Evolutionary conservation across 257 asterid species (phyloP).

Genomic region (Solanum piurae): DNA sequence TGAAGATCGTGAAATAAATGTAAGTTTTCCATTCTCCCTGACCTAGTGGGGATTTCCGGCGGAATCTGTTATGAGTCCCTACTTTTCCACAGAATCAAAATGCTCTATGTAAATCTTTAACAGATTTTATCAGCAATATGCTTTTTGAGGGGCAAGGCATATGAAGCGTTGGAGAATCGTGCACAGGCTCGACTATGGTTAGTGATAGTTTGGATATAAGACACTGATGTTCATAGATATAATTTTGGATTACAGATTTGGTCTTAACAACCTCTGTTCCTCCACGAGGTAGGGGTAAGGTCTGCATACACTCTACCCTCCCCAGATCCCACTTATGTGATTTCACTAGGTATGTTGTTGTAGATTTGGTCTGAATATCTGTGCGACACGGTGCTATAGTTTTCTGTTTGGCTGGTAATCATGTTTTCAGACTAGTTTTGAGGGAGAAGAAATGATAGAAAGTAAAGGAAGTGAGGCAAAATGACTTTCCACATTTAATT

Average conservation of each 20-base stretch:
- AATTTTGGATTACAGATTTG: not conserved
- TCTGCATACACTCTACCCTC: not conserved
- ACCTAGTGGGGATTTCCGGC: not conserved
- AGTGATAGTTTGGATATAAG: slow-evolving; percentile 9
- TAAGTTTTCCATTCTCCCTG: slow-evolving; percentile 20
- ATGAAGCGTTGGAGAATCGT: slow-evolving; percentile 91
- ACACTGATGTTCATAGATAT: not conserved
- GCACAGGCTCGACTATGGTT: slow-evolving; percentile 91
- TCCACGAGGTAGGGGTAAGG: not conserved
- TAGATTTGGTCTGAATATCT: not conserved
- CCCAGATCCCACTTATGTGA: not conserved
- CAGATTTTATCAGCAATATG: slow-evolving; percentile 93
- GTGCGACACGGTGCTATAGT: not conserved
- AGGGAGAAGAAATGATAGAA: not conserved
- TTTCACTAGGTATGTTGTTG: not conserved
- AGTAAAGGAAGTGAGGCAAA: not conserved
- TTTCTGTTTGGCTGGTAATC: not conserved
- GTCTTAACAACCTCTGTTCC: not conserved
- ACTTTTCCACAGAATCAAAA: not conserved
- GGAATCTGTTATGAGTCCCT: not conserved
- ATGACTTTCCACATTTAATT: not conserved
- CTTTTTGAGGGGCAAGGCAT: slow-evolving; percentile 94
- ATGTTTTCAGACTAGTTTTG: not conserved
- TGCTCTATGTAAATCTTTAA: not conserved
- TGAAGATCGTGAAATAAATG: slow-evolving; percentile 98